phyloP scores from a whole-genome alignment of 768 basidiomycete species.

The Podaxis sp. region DNA sequence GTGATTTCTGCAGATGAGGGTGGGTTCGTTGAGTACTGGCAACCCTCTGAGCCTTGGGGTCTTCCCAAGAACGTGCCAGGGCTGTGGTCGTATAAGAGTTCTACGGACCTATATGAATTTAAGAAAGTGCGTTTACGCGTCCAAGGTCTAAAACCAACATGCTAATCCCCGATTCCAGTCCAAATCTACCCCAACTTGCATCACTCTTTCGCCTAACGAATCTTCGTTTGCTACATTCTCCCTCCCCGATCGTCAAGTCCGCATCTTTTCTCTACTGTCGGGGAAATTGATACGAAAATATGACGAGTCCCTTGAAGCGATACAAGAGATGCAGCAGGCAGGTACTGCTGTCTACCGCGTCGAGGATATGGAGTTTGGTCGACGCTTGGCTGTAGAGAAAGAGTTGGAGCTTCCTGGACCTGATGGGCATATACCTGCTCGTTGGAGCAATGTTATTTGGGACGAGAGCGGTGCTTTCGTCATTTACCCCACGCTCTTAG shows the following conservation, averaged over 20 bases:
- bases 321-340: constrained; percentile 99
- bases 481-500: constrained; percentile 89
- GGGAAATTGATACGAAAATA: constrained; percentile 92
- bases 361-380: constrained; percentile 99
- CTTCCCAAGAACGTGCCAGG: constrained; percentile 74
- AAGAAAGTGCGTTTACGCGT: constrained; percentile 69
- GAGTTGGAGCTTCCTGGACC: constrained; percentile 85
- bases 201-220: constrained; percentile 88
- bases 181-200: constrained; percentile 88
- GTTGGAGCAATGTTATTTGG: constrained; percentile 92
- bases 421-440: constrained; percentile 69
- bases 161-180: constrained; percentile 47
- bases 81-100: constrained; percentile 88
- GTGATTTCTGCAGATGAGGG: constrained; percentile 94
- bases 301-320: constrained; percentile 89
- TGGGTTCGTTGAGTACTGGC: constrained; percentile 97
- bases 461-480: constrained; percentile 97
- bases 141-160: neutral
- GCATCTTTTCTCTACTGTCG: constrained; percentile 87
- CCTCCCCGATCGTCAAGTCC: constrained; percentile 89
- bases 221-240: constrained; percentile 93
- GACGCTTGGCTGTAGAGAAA: constrained; percentile 88
- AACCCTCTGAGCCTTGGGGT: constrained; percentile 85
- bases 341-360: constrained; percentile 90
- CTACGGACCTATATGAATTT: constrained; percentile 95